A percentile compares a stretch with the other conserved stretches of the same genome.
Evolutionary conservation across 2,329 filamentous ascomycete genomes (phyloP).

Genomic region (Emergomyces orientalis): DNA sequence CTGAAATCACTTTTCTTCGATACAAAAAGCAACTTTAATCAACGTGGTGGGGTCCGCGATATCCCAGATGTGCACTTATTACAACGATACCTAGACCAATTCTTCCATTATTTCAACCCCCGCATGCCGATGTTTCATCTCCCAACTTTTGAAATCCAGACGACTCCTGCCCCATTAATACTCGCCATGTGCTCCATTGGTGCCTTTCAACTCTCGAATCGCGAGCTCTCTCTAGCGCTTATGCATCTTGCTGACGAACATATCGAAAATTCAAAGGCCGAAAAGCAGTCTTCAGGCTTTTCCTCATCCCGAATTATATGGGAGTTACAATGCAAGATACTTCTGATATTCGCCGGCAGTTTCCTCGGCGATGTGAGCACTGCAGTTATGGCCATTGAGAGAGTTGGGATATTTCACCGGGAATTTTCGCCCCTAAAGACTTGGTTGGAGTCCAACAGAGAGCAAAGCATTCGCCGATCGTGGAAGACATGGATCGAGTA

Average conservation of each 20-base stretch:
- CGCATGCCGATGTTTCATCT: constrained; percentile 29
- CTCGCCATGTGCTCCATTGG: constrained; percentile 31
- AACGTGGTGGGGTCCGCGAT: neutral
- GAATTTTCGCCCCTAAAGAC: neutral
- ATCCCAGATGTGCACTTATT: constrained; percentile 12
- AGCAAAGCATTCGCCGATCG: neutral
- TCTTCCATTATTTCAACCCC: constrained; percentile 27
- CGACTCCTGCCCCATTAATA: constrained; percentile 23
- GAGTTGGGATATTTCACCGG: neutral
- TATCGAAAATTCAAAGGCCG: neutral
- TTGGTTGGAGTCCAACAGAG: neutral
- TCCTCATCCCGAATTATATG: neutral
- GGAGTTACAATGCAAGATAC: neutral
- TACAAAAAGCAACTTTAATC: neutral
- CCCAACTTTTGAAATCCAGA: constrained; percentile 22
- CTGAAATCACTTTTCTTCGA: neutral
- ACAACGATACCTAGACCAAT: constrained; percentile 24
- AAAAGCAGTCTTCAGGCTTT: too few relatives aligned
- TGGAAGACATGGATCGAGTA: constrained; percentile 3
- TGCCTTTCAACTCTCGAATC: constrained; percentile 14
- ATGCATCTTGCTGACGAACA: neutral
- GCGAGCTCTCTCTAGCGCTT: neutral
- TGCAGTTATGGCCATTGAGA: neutral
- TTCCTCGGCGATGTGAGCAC: neutral
- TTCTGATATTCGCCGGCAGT: neutral